Conservation (phyloP, 345 rosid species). For the Psidium friedrichsthalianum region DNA sequence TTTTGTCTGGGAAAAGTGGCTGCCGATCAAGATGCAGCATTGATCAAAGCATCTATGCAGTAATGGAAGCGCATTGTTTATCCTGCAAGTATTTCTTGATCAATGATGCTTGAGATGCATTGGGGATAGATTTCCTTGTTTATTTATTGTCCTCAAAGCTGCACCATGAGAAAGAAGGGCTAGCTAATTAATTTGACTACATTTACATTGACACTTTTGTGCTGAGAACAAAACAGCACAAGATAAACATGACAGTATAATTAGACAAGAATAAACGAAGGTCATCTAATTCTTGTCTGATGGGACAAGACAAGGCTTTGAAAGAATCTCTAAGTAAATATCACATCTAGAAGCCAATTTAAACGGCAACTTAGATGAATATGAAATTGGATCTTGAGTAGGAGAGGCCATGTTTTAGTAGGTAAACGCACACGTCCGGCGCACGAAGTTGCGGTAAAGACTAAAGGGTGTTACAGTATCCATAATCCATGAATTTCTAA, state of each 20-base stretch:
- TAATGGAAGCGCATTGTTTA: neutral
- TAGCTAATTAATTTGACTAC: neutral
- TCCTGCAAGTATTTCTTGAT: slow-evolving; percentile 35
- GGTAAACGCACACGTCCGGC: too few relatives aligned
- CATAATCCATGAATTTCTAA: too few relatives aligned
- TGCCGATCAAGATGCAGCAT: neutral
- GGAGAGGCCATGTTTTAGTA: neutral
- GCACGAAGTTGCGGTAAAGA: too few relatives aligned
- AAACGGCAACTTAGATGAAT: neutral
- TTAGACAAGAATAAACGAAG: neutral
- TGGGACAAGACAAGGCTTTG: neutral
- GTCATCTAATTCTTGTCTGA: too few relatives aligned
- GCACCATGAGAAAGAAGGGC: neutral
- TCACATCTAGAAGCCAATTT: neutral
- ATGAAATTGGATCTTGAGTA: neutral
- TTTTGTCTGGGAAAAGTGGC: neutral
- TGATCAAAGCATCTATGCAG: neutral
- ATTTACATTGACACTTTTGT: neutral
- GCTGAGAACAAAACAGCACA: neutral
- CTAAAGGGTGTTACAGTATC: too few relatives aligned
- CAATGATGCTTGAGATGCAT: slow-evolving; percentile 39
- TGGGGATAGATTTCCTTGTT: slow-evolving; percentile 58
- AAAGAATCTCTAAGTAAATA: neutral
- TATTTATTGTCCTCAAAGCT: slow-evolving; percentile 73
- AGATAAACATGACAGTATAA: neutral